Base-by-base conservation (phyloP, 192 early-diverging fungal genomes). In the Coemansia sp. region DNA sequence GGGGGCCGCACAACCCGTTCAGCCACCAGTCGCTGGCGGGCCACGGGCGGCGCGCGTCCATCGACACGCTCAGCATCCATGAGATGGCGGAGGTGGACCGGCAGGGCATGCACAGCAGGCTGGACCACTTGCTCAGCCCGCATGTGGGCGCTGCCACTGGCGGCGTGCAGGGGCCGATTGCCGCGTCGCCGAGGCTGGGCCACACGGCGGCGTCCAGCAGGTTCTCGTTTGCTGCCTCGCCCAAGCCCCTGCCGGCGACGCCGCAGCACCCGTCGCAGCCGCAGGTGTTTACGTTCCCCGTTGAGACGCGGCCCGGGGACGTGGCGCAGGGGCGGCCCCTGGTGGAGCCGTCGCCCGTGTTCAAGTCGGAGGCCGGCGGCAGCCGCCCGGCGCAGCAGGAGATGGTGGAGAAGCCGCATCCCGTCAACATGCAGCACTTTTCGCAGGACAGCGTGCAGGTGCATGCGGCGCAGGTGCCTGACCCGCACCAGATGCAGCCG, bases 21-120 rank as follows among this genome's bases (percentile, higher is more conserved):
- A 59, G 36, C 13, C 38, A 69, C 41, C 61, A 69, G 53, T 59
- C 55, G 31, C n/a, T 59, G 20, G 21, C 25, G 21, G 21, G 56
- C 7, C 35, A 10, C 6, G 38, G 70, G 26, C 66, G 79, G n/a
- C 79, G 79, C 12, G 67, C 70, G 2, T 82, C 79, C 20, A 61
- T 82, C 57, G 79, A 76, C 45, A 72, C 73, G 20, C 59, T 76
- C 6, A 82, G 79, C 26, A 62, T 82, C 14, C 79, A 82, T 31
- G 70, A 82, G 45, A 82, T 82, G 79, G 79, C 74, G 2, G 61
- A 70, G 42, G 64, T 65, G 4, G 79, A 82, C 20, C 66, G 68
- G 10, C 63, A 64, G 1, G 70, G 67, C n/a, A 48, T 82, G 70
- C 67, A 73, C 18, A 76, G 64, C 59, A 67, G 79, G 21, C 65